phyloP scores from a whole-genome alignment of 2,329 filamentous ascomycete genomes.

The Trichoderma asperellum region DNA sequence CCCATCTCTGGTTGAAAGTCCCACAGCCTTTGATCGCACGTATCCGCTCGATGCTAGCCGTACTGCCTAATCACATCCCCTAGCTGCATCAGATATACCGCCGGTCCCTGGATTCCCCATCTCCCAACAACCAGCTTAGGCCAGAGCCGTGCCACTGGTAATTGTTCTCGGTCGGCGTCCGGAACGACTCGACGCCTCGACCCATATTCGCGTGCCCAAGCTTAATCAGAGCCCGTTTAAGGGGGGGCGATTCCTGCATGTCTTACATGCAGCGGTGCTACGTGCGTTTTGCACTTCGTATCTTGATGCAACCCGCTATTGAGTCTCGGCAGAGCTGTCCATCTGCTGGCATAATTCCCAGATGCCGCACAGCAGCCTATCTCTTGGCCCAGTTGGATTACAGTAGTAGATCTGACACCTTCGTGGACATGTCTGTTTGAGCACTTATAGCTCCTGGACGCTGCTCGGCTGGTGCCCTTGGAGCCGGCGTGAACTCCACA shows the following conservation, averaged over 20 bases:
- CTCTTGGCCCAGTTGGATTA: neutral
- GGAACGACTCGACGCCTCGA: neutral
- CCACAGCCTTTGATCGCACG: constrained; percentile 18
- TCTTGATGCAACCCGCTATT: neutral
- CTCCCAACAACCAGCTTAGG: neutral
- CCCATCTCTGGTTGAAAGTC: constrained; percentile 1
- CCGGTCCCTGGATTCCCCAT: neutral
- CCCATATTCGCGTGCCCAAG: neutral
- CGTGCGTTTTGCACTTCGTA: constrained; percentile 1
- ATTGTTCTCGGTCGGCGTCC: neutral
- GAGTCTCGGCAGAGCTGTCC: neutral
- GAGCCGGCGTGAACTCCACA: neutral
- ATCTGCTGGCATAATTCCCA: neutral
- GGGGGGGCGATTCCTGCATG: neutral
- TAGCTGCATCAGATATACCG: too few species aligned
- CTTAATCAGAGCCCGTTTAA: neutral
- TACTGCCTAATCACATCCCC: neutral
- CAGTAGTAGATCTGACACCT: neutral
- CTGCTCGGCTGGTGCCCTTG: neutral
- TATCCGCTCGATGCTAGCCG: constrained; percentile 21
- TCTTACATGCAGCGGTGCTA: neutral
- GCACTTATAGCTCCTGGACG: neutral
- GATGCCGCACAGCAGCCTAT: neutral
- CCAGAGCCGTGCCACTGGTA: neutral
- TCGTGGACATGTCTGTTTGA: neutral